These are phyloP conservation scores for Trypanosoma conorhini DNA, from an alignment of 208 protist genomes.

Conservation along the genomic window DNA sequence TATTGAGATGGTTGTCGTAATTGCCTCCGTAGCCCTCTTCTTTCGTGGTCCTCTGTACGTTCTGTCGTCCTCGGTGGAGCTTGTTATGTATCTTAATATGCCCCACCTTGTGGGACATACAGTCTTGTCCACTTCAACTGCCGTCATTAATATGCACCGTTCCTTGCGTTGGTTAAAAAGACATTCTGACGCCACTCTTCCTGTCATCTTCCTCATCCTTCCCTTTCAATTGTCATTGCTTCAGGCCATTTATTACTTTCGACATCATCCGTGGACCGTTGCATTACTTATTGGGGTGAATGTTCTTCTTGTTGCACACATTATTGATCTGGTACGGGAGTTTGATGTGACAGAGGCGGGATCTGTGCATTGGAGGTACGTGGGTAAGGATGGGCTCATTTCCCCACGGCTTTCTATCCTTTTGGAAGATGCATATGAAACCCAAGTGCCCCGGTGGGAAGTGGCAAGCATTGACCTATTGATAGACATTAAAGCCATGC, in stretches of 20 bases:
- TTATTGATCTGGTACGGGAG: constrained; percentile 73
- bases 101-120: constrained; percentile 67
- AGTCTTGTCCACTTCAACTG: constrained; percentile 50
- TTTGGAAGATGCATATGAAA: constrained; percentile 73
- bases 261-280: constrained; percentile 40
- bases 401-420: constrained; percentile 58
- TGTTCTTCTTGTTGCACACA: constrained; percentile 54
- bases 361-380: constrained; percentile 66
- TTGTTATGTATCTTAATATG: constrained; percentile 68
- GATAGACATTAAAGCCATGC: constrained; percentile 66
- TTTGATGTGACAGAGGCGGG: constrained; percentile 69
- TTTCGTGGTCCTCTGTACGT: constrained; percentile 53
- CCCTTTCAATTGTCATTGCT: constrained; percentile 64
- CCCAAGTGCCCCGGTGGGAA: constrained; percentile 34
- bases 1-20: constrained; percentile 45
- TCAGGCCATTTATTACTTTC: constrained; percentile 61
- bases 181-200: constrained; percentile 57
- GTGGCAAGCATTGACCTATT: constrained; percentile 67
- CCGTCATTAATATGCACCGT: constrained; percentile 42
- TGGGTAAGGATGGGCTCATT: constrained; percentile 31
- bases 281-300: constrained; percentile 54
- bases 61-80: constrained; percentile 47
- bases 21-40: constrained; percentile 30
- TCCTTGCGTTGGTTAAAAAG: constrained; percentile 63
- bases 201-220: constrained; percentile 42